Conservation (phyloP, 2,329 filamentous ascomycete genomes). For the Hymenoscyphus occultus region DNA sequence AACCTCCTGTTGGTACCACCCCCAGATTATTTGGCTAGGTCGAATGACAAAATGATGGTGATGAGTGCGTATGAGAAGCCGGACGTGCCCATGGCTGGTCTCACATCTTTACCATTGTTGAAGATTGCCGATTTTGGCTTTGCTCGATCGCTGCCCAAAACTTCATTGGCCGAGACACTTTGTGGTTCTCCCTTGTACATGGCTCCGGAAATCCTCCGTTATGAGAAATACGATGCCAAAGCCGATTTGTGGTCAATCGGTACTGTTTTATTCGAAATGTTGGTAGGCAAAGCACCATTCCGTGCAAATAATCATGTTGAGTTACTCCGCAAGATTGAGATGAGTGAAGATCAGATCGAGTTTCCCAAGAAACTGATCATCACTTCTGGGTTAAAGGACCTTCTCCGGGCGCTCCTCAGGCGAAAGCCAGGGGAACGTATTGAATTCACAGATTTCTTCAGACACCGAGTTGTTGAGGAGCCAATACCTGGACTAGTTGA, state of each 20-base stretch:
- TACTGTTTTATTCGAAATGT: conserved; percentile 94
- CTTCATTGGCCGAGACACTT: conserved; percentile 89
- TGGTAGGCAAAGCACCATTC: conserved; percentile 86
- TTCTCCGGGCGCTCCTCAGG: conserved; percentile 80
- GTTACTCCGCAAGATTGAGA: conserved; percentile 86
- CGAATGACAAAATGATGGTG: conserved; percentile 63
- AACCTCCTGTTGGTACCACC: conserved; percentile 90
- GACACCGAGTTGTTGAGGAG: conserved; percentile 65
- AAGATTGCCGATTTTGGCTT: conserved; percentile 99
- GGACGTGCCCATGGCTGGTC: conserved; percentile 73
- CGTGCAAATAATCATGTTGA: conserved; percentile 93
- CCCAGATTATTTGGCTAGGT: conserved; percentile 62
- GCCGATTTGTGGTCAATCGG: conserved; percentile 97
- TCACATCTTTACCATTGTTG: conserved; percentile 86
- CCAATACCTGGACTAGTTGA: conserved; percentile 78
- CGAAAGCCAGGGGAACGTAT: conserved; percentile 81
- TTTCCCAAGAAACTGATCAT: conserved; percentile 73
- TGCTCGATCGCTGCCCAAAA: conserved; percentile 83
- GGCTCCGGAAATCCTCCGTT: conserved; percentile 95
- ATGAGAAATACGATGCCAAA: conserved; percentile 96
- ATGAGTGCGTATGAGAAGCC: conserved; percentile 76
- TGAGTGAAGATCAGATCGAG: conserved; percentile 77
- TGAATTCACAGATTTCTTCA: conserved; percentile 83
- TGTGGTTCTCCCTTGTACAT: conserved; percentile 98
- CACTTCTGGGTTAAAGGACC: conserved; percentile 72